Evolutionary conservation across 208 protist genomes (phyloP).

Genomic region (Endotrypanum monterogeii): DNA sequence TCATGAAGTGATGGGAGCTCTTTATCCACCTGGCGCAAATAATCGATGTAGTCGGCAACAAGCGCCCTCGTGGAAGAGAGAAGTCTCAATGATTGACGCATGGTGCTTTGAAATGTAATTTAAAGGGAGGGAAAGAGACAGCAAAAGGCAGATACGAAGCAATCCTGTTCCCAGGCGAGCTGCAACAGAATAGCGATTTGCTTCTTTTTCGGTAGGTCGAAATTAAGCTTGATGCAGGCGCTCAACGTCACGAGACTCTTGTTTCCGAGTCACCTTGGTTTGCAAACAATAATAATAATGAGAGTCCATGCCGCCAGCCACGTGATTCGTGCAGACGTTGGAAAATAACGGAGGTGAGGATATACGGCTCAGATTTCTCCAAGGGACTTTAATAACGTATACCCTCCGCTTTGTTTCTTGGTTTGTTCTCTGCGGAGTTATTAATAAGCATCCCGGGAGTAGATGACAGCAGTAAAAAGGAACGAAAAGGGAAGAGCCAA

Average conservation of each 20-base stretch:
- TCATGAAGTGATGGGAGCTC: slow-evolving; percentile 70
- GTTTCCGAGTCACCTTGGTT: background rate
- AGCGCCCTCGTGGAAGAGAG: slow-evolving; percentile 29
- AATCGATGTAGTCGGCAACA: slow-evolving; percentile 60
- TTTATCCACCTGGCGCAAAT: slow-evolving; percentile 57
- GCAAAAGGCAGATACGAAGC: background rate
- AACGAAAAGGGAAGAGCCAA: background rate
- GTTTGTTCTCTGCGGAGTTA: background rate
- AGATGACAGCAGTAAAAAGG: background rate
- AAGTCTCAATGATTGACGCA: slow-evolving; percentile 20
- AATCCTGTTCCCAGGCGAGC: background rate
- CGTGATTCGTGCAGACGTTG: background rate
- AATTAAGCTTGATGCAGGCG: background rate
- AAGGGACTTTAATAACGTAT: background rate
- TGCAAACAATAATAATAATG: background rate
- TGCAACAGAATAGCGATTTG: background rate
- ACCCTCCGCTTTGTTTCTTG: background rate
- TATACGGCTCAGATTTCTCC: background rate
- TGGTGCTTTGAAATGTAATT: slow-evolving; percentile 8
- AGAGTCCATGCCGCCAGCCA: background rate
- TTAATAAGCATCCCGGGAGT: background rate
- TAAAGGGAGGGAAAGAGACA: background rate
- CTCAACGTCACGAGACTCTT: background rate
- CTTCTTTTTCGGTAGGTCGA: background rate
- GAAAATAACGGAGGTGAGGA: background rate